Conservation (phyloP, 768 basidiomycete genomes). For the Rubroboletus satanas region DNA sequence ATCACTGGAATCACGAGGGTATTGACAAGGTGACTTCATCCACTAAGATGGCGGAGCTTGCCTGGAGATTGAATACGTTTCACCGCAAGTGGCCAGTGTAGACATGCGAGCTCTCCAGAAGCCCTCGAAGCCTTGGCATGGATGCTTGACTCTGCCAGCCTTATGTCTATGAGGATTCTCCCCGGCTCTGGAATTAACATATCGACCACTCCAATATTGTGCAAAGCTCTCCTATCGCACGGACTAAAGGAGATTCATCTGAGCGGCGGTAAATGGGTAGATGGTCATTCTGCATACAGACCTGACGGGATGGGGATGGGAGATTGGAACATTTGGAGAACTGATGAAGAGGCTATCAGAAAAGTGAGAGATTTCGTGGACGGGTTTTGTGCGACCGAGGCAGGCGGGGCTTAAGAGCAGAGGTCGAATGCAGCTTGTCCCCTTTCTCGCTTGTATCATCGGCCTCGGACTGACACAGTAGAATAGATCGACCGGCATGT, state of each 20-base stretch:
- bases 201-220: slow-evolving; percentile 45
- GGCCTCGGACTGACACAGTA: background rate
- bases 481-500: too few species aligned
- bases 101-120: slow-evolving; percentile 34
- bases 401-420: background rate
- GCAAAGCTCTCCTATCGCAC: slow-evolving; percentile 48
- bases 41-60: background rate
- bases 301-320: slow-evolving; percentile 68
- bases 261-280: slow-evolving; percentile 65
- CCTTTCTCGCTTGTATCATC: background rate
- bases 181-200: slow-evolving; percentile 76
- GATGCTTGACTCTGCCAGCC: slow-evolving; percentile 32
- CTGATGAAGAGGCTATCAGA: slow-evolving; percentile 48
- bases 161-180: slow-evolving; percentile 40
- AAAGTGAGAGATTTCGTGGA: slow-evolving; percentile 51
- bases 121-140: slow-evolving; percentile 40
- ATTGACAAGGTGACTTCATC: slow-evolving; percentile 60
- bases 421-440: background rate
- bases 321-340: slow-evolving; percentile 71
- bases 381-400: background rate
- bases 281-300: slow-evolving; percentile 49
- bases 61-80: background rate
- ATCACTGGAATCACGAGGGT: slow-evolving; percentile 71
- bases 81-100: slow-evolving; percentile 49
- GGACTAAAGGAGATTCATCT: slow-evolving; percentile 70